These are phyloP conservation scores for Apiotrichum siamense DNA, from an alignment of 1,284 basidiomycete species.

Conservation along the genomic window DNA sequence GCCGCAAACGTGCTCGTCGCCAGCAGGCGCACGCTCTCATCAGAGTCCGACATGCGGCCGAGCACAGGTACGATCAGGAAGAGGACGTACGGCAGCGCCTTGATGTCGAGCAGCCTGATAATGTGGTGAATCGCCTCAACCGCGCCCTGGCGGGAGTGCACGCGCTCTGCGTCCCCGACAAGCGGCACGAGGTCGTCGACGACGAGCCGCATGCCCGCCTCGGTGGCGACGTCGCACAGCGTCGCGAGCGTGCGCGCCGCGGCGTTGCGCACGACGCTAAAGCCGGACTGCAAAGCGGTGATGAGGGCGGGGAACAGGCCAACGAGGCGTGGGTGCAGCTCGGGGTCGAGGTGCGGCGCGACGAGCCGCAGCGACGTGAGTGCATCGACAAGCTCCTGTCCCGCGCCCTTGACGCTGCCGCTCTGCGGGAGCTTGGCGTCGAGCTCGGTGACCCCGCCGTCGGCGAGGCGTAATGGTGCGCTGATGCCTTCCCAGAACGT, in stretches of 20 bases:
- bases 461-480: slow-evolving; percentile 54
- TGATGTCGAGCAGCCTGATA: slow-evolving; percentile 85
- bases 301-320: slow-evolving; percentile 72
- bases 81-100: slow-evolving; percentile 92
- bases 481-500: slow-evolving; percentile 93
- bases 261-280: slow-evolving; percentile 80
- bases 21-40: slow-evolving; percentile 84
- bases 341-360: slow-evolving; percentile 65
- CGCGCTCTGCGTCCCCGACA: slow-evolving; percentile 70
- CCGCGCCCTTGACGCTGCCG: slow-evolving; percentile 40
- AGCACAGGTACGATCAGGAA: slow-evolving; percentile 95
- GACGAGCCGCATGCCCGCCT: slow-evolving; percentile 78
- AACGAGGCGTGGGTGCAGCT: slow-evolving; percentile 63
- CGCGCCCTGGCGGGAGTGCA: slow-evolving; percentile 79
- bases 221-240: slow-evolving; percentile 76
- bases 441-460: background rate
- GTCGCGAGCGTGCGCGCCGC: slow-evolving; percentile 82
- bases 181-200: slow-evolving; percentile 81
- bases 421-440: slow-evolving; percentile 33
- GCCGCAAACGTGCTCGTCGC: slow-evolving; percentile 96
- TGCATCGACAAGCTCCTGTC: slow-evolving; percentile 89
- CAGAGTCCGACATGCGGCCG: slow-evolving; percentile 92
- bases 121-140: slow-evolving; percentile 91
- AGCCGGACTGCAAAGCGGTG: slow-evolving; percentile 71
- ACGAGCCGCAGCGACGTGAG: slow-evolving; percentile 83